These are phyloP conservation scores for Cudoniella acicularis DNA, from an alignment of 495 filamentous ascomycete genomes.

Conservation along the genomic window DNA sequence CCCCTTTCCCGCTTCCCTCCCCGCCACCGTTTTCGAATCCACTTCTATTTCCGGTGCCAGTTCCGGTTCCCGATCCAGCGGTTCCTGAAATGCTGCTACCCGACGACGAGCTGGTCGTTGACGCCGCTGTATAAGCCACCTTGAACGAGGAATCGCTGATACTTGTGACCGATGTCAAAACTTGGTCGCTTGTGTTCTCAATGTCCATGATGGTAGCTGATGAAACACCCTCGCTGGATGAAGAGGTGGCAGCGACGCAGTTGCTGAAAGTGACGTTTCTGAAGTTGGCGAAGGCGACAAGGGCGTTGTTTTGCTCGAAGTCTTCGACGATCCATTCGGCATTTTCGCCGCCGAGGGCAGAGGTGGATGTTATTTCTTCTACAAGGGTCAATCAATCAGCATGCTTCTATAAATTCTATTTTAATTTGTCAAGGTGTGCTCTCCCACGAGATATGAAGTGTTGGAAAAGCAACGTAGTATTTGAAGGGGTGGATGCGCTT, in stretches of 20 bases:
- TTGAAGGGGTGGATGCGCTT: too few relatives aligned
- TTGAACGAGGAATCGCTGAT: slow-evolving; percentile 3
- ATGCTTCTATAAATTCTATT: too few relatives aligned
- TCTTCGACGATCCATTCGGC: slow-evolving; percentile 27
- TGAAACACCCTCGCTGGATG: neutral
- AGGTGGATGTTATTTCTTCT: slow-evolving; percentile 40
- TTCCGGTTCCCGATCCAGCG: too few relatives aligned
- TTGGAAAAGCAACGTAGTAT: too few relatives aligned
- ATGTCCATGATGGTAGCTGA: slow-evolving; percentile 6
- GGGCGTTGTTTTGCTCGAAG: slow-evolving; percentile 3
- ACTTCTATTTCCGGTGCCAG: too few relatives aligned
- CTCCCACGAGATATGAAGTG: too few relatives aligned
- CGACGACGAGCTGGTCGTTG: too few relatives aligned
- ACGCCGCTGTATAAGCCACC: slow-evolving; percentile 1
- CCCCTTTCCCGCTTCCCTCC: too few relatives aligned
- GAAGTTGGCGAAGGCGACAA: slow-evolving; percentile 22
- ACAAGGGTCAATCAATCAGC: too few relatives aligned
- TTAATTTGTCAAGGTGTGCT: too few relatives aligned
- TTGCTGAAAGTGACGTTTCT: slow-evolving; percentile 13
- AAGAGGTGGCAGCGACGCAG: slow-evolving; percentile 19
- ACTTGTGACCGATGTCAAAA: slow-evolving; percentile 3
- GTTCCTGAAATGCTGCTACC: too few relatives aligned
- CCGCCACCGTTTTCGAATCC: too few relatives aligned
- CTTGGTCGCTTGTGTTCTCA: slow-evolving; percentile 4
- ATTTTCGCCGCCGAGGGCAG: slow-evolving; percentile 41